Evolutionary conservation across 148 eudicot species (phyloP).

Genomic region (Silene conica): DNA sequence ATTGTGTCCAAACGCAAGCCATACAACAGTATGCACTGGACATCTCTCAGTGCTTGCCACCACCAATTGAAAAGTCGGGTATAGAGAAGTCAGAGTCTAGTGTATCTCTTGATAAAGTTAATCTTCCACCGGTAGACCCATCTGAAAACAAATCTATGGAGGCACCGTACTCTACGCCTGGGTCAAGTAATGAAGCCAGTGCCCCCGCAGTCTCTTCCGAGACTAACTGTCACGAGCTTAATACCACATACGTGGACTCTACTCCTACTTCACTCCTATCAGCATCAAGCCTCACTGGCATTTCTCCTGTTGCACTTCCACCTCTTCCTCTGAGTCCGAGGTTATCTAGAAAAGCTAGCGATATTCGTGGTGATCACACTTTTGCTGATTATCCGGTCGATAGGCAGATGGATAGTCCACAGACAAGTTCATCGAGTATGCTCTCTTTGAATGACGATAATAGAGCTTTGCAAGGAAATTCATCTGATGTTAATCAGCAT

Average conservation of each 20-base stretch:
- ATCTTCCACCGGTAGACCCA: slow-evolving; percentile 39
- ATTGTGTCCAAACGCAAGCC: slow-evolving; percentile 98
- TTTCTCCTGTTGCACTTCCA: slow-evolving; percentile 51
- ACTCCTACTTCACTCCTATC: slow-evolving; percentile 34
- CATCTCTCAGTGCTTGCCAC: slow-evolving; percentile 85
- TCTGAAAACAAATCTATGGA: slow-evolving; percentile 56
- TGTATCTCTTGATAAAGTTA: slow-evolving; percentile 52
- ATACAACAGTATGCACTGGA: slow-evolving; percentile 98
- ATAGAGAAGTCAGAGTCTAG: slow-evolving; percentile 62
- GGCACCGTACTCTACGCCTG: slow-evolving; percentile 45
- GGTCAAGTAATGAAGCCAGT: slow-evolving; percentile 25
- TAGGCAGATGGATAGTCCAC: slow-evolving; percentile 61
- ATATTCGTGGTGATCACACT: slow-evolving; percentile 46
- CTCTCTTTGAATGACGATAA: slow-evolving; percentile 48
- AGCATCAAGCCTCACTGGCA: slow-evolving; percentile 41
- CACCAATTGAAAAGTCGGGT: slow-evolving; percentile 52
- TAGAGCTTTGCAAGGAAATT: slow-evolving; percentile 43
- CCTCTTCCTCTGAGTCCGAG: slow-evolving; percentile 66
- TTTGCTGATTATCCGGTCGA: slow-evolving; percentile 59
- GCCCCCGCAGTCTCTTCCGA: slow-evolving; percentile 40
- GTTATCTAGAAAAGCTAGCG: slow-evolving; percentile 53
- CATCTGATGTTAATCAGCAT: slow-evolving; percentile 46
- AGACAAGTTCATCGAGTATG: slow-evolving; percentile 37
- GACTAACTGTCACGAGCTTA: slow-evolving; percentile 43
- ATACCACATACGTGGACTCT: slow-evolving; percentile 42